phyloP scores from a whole-genome alignment of 495 filamentous ascomycete genomes.

The Aspergillus saccharolyticus region DNA sequence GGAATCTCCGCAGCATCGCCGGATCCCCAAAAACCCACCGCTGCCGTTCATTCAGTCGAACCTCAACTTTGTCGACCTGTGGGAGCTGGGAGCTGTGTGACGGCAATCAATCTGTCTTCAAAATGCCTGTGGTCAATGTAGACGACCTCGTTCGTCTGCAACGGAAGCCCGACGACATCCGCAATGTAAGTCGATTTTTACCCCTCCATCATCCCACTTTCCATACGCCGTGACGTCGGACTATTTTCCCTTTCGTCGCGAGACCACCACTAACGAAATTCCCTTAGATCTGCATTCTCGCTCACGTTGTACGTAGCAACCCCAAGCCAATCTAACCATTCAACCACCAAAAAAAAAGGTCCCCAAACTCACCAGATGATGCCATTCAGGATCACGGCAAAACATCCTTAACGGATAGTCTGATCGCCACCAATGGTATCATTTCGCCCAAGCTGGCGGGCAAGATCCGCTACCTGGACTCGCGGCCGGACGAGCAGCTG shows the following conservation, averaged over 20 bases:
- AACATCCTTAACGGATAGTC: constrained; percentile 91
- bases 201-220: constrained; percentile 34
- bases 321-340: not conserved
- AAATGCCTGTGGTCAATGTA: constrained; percentile 83
- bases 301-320: constrained; percentile 75
- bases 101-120: constrained; percentile 25
- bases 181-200: constrained; percentile 61
- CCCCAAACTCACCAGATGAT: constrained; percentile 4
- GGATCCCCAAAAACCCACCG: constrained; percentile 12
- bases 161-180: constrained; percentile 74
- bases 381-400: constrained; percentile 79
- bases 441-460: constrained; percentile 96
- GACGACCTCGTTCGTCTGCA: constrained; percentile 84
- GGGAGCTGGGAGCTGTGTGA: constrained; percentile 13
- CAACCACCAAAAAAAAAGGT: no score
- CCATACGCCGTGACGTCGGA: constrained; percentile 14
- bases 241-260: constrained; percentile 8
- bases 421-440: constrained; percentile 98
- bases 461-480: constrained; percentile 97
- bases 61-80: constrained; percentile 2
- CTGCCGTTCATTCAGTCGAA: constrained; percentile 4
- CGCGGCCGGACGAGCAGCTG: constrained; percentile 91
- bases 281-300: constrained; percentile 90
- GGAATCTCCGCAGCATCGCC: constrained; percentile 11
- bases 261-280: constrained; percentile 25